phyloP scores from a whole-genome alignment of 495 filamentous ascomycete genomes.

The Hypomontagnella monticulosa region DNA sequence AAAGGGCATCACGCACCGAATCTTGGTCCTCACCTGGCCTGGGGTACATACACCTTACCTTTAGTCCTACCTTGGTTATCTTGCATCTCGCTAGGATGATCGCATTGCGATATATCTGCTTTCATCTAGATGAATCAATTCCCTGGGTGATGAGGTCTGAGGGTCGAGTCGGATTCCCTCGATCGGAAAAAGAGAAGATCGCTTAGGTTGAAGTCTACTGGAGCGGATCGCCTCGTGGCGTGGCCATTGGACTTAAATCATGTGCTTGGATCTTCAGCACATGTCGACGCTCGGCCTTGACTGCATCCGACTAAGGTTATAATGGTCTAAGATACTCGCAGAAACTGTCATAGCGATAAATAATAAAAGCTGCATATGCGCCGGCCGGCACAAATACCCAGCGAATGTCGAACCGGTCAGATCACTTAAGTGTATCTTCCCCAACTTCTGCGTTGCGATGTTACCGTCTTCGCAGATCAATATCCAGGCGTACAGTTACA shows the following conservation, averaged over 20 bases:
- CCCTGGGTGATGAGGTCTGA: constrained; percentile 14
- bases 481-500: constrained; percentile 7
- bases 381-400: constrained; percentile 10
- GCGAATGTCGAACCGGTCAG: constrained; percentile 14
- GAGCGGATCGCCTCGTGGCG: background rate
- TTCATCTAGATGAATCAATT: constrained; percentile 17
- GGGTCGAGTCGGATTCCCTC: constrained; percentile 9
- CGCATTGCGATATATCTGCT: constrained; percentile 9
- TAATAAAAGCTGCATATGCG: constrained; percentile 39
- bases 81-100: constrained; percentile 15
- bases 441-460: constrained; percentile 32
- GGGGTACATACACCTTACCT: constrained; percentile 4
- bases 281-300: constrained; percentile 5
- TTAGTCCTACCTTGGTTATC: constrained; percentile 7
- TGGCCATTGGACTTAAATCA: background rate
- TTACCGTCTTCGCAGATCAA: constrained; percentile 38
- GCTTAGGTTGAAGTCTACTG: constrained; percentile 12
- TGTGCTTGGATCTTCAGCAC: constrained; percentile 17
- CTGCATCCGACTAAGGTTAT: constrained; percentile 9
- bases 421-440: constrained; percentile 14
- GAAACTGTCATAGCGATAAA: constrained; percentile 40
- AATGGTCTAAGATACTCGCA: constrained; percentile 4
- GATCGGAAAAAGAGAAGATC: constrained; percentile 11
- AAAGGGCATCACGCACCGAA: constrained; percentile 1
- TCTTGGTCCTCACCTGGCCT: constrained; percentile 13